Base-by-base conservation (phyloP, 2,329 filamentous ascomycete species). In the Fusarium albosuccineum region DNA sequence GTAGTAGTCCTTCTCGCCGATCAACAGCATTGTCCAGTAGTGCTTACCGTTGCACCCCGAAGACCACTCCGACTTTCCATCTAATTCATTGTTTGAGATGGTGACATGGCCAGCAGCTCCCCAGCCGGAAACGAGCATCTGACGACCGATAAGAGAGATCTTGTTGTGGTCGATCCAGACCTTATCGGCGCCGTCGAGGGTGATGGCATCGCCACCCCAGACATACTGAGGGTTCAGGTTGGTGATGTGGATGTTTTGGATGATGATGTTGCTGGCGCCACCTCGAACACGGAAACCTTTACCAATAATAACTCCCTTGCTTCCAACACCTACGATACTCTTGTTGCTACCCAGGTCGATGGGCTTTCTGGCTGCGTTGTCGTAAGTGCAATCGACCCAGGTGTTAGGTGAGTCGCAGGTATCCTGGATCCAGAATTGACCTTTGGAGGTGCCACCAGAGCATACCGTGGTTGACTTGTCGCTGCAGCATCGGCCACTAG, bases 21-120 rank as follows among this genome's bases (percentile, higher is more conserved):
- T 82, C 50, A 89, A 80, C 76, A 86, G 86, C 62, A 87, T 76
- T 26, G 76, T 81, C 85, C 86, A 89, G 82, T 89, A 88, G 76
- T 87, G 85, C 74, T 86, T 81, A 29, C 80, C 81, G 68, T 89
- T 81, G 76, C 87, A 89, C 16, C 82, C 84, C 3, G 87, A 83
- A 14, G 85, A 87, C 78, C 81, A 89, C 10, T 77, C 71, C 29
- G 82, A 81, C 10, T 72, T 70, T 54, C 87, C 87, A 72, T 89
- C 82, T 70, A 89, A 84, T 68, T 86, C 83, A 76, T 74, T 81
- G 81, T 89, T 87, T 62, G 86, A 85, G 72, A 89, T 83, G 16
- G 86, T 87, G 16, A 89, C 83, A 37, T 84, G 83, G 70, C 81
- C 82, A 60, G 82, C 83, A 40, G 84, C 81, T 3, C 75, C 71